Evolutionary conservation across 2,329 filamentous ascomycete genomes (phyloP).

Genomic region (Claviceps monticola): DNA sequence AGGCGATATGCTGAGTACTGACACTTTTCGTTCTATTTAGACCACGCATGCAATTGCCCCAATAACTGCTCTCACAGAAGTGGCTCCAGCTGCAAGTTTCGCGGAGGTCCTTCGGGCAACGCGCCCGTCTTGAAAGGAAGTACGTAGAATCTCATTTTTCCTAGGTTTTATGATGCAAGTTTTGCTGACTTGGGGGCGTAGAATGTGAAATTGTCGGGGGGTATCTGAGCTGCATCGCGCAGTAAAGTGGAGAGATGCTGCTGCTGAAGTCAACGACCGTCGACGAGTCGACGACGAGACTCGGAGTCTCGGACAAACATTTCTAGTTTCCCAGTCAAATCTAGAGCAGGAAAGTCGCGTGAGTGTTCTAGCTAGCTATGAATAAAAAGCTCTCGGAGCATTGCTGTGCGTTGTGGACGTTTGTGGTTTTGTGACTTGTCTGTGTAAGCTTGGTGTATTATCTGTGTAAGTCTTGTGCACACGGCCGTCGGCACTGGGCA

Average conservation of each 20-base stretch:
- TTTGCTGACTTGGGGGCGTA: neutral
- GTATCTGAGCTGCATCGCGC: neutral
- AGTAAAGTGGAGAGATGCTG: neutral
- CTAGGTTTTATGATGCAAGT: neutral
- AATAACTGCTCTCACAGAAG: neutral
- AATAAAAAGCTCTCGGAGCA: neutral
- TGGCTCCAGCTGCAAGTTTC: neutral
- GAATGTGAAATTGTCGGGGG: neutral
- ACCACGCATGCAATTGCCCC: neutral
- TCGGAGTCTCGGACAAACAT: neutral
- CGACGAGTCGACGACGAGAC: too few species aligned
- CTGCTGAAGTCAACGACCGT: neutral
- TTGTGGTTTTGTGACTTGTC: too few species aligned
- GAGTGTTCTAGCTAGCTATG: too few species aligned
- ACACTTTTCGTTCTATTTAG: neutral
- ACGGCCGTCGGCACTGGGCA: too few species aligned
- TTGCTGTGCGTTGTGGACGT: too few species aligned
- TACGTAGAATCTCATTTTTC: neutral
- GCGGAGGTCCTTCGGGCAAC: neutral
- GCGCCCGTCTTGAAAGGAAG: neutral
- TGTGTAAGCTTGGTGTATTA: too few species aligned
- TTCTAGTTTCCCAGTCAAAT: too few species aligned
- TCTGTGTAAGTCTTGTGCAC: too few species aligned
- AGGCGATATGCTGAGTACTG: too few species aligned
- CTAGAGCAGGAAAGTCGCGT: too few species aligned